Percentiles rank a stretch among this genome's conserved stretches.
Evolutionary conservation across 441 rosid genomes (phyloP).

Genomic region (Gossypium davidsonii): DNA sequence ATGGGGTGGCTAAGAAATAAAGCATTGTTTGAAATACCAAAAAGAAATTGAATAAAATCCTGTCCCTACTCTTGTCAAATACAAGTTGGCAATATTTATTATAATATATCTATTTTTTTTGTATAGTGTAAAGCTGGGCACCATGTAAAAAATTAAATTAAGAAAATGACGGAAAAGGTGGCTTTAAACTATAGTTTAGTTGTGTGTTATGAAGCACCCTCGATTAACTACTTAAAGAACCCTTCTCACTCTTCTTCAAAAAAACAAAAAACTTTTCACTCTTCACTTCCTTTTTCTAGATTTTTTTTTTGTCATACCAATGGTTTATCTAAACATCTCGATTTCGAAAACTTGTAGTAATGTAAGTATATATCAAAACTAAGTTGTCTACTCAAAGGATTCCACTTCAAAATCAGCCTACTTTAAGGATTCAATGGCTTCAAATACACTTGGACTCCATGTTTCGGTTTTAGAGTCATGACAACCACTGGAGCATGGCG

Average conservation of each 20-base stretch:
- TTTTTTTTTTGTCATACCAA: background rate
- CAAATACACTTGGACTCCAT: slow-evolving; percentile 74
- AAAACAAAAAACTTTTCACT: too few relatives aligned
- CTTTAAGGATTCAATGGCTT: slow-evolving; percentile 42
- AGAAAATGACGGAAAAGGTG: background rate
- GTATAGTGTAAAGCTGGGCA: background rate
- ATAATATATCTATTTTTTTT: background rate
- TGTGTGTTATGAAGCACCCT: background rate
- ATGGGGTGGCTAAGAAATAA: background rate
- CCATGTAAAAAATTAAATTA: background rate
- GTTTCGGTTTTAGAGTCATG: slow-evolving; percentile 77
- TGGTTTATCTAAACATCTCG: slow-evolving; percentile 17
- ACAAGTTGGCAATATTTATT: slow-evolving; percentile 15
- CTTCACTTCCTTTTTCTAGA: background rate
- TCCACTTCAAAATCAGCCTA: slow-evolving; percentile 8
- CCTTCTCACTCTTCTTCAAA: background rate
- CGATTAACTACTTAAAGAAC: background rate
- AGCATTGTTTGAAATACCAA: background rate
- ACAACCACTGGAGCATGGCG: slow-evolving; percentile 88
- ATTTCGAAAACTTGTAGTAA: background rate
- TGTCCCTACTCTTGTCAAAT: background rate
- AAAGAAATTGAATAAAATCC: background rate
- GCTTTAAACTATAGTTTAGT: background rate
- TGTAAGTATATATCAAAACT: background rate
- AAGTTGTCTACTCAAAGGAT: background rate